Evolutionary conservation across 1,139 yeast species (phyloP), one percentile per base, ranked within the genome.

Genomic region (Pichia inconspicua): DNA sequence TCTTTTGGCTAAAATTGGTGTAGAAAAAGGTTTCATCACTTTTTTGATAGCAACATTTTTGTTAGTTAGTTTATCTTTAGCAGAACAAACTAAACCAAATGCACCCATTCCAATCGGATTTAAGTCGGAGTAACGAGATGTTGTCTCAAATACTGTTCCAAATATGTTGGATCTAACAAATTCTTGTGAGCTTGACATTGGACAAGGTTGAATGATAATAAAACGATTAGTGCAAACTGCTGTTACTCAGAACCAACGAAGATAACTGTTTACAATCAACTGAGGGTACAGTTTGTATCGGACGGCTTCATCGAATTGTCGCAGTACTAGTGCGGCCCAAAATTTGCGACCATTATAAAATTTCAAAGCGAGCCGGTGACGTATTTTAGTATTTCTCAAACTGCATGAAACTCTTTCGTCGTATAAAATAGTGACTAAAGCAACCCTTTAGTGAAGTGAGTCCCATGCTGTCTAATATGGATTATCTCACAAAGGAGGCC

Each of bases 31-130:
- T 66, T 89, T 92, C 96, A 92, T 87, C 57, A 92, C 90, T 70
- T 92, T 92, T 67, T 92, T 92, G 53, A 92, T 95, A 41, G 99
- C 99, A 43, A 94, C 98, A 59, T 85, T 87, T 66, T 90, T 97
- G 30, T 56, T 52, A 0, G 97, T 88, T 53, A 89, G 75, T 61
- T 84, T 87, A 68, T 92, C 98, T 49, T 84, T 79, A 1, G 98
- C 99, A 7, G 97, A 88, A 67, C 99, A 92, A 43, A 92, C 99
- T 38, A 92, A 77, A 8, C 98, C 98, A 64, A 92, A 92, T 11
- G 98, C 98, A 35, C 98, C 98, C 98, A 92, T 92, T 1, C 98
- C 98, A 45, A 92, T 97, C 4, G 98, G 98, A 61, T 89, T 92
- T 54, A 92, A 75, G 63, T 92, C 96, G 22, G 89, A 80, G 69